Evolutionary conservation across 768 basidiomycete species (phyloP).

Genomic region (Pleurotus tuber-regium): DNA sequence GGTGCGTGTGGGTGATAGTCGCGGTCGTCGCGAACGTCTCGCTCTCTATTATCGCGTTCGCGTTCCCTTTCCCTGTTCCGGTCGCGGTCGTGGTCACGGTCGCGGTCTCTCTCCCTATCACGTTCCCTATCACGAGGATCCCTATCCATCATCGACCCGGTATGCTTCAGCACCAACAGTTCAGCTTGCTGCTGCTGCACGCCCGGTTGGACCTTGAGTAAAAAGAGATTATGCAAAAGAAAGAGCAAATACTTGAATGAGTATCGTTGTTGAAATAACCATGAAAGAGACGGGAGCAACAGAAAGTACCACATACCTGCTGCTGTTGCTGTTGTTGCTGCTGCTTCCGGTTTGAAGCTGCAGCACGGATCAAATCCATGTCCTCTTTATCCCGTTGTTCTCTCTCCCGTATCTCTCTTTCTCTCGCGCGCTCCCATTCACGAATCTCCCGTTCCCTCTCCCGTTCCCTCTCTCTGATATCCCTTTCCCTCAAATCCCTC

Average conservation of each 20-base stretch:
- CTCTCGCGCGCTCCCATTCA: conserved; percentile 33
- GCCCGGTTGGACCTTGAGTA: conserved; percentile 5
- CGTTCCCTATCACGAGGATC: not conserved
- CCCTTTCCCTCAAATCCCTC: conserved; percentile 12
- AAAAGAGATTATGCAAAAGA: not conserved
- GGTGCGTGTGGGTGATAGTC: conserved; percentile 1
- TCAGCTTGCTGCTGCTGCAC: conserved; percentile 10
- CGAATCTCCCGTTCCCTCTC: conserved; percentile 21
- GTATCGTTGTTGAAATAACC: too few species aligned
- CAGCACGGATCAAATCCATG: conserved; percentile 20
- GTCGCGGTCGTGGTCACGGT: not conserved
- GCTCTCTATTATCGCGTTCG: not conserved
- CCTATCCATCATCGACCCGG: not conserved
- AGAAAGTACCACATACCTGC: conserved; percentile 10
- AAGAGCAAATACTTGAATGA: too few species aligned
- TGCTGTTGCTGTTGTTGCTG: conserved; percentile 11
- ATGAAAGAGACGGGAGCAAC: not conserved
- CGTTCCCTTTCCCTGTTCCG: not conserved
- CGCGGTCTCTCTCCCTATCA: not conserved
- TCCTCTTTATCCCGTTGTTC: conserved; percentile 14
- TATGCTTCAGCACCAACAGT: conserved; percentile 13
- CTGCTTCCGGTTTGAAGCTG: conserved; percentile 14
- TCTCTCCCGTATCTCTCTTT: conserved; percentile 23
- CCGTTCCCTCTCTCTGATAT: conserved; percentile 1
- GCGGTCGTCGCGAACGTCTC: not conserved